Evolutionary conservation across 1,284 basidiomycete species (phyloP).

Genomic region (Porogramme epimiltina): DNA sequence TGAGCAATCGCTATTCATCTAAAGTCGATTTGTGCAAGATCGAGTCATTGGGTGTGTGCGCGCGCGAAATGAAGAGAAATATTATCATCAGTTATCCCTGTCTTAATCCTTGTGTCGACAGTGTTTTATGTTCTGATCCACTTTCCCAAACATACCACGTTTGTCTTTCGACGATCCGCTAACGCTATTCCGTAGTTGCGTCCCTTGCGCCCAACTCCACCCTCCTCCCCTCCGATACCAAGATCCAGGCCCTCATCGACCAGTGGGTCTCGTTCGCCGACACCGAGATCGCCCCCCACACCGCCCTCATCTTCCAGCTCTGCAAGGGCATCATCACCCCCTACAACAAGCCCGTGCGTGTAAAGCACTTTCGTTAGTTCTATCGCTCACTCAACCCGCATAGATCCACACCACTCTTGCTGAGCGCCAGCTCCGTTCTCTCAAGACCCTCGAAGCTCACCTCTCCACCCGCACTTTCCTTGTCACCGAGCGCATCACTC

Average conservation of each 20-base stretch:
- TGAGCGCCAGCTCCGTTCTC: constrained; percentile 56
- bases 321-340: constrained; percentile 48
- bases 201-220: constrained; percentile 66
- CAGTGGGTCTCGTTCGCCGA: constrained; percentile 72
- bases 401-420: constrained; percentile 58
- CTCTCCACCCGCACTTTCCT: constrained; percentile 86
- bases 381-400: no score
- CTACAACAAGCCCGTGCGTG: constrained; percentile 65
- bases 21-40: constrained; percentile 14
- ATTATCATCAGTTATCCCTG: constrained; percentile 58
- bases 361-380: no score
- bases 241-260: constrained; percentile 64
- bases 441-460: constrained; percentile 74
- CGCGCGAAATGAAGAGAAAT: constrained; percentile 39
- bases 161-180: constrained; percentile 14
- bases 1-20: constrained; percentile 66
- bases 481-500: constrained; percentile 91
- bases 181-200: constrained; percentile 61
- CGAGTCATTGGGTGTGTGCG: not conserved
- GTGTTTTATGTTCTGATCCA: constrained; percentile 38
- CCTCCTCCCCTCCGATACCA: constrained; percentile 56
- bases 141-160: not conserved
- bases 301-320: constrained; percentile 34
- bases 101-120: constrained; percentile 52
- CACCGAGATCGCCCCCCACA: constrained; percentile 46